A percentile compares a stretch with the other conserved stretches of the same genome.
phyloP scores from a whole-genome alignment of 805 yeast genomes.

The Kodamaea nitidulidarum region DNA sequence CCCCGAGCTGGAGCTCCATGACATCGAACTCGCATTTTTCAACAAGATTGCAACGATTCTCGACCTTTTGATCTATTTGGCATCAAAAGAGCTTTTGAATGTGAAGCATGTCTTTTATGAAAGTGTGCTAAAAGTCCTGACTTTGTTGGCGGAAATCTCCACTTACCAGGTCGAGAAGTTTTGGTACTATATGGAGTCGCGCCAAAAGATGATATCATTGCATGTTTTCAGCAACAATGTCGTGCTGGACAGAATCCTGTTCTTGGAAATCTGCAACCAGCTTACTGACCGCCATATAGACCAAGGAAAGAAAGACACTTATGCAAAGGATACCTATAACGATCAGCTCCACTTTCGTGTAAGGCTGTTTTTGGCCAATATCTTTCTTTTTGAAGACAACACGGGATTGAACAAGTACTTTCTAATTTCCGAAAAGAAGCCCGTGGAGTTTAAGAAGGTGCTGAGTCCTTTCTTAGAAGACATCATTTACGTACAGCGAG shows the following conservation, averaged over 20 bases:
- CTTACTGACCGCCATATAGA: constrained; percentile 29
- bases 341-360: constrained; percentile 36
- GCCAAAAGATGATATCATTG: constrained; percentile 20
- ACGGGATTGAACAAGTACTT: constrained; percentile 43
- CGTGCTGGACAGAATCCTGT: constrained; percentile 34
- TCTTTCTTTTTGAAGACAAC: constrained; percentile 38
- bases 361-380: constrained; percentile 28
- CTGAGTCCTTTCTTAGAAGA: constrained; percentile 30
- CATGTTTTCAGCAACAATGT: constrained; percentile 25
- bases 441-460: constrained; percentile 20
- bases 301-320: constrained; percentile 25
- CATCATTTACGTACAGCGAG: constrained; percentile 24
- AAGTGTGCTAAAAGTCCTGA: constrained; percentile 21
- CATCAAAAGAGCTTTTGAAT: constrained; percentile 12
- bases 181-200: constrained; percentile 37
- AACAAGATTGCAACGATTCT: constrained; percentile 20
- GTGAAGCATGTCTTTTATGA: constrained; percentile 25
- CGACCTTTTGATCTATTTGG: constrained; percentile 25
- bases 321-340: constrained; percentile 36
- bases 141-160: constrained; percentile 20
- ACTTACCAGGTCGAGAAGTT: constrained; percentile 22
- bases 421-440: constrained; percentile 24
- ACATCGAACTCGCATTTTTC: constrained; percentile 10
- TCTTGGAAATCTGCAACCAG: constrained; percentile 37
- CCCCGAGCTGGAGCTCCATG: constrained; percentile 4